Conservation (phyloP, 2,329 filamentous ascomycete species). For the Apiospora kogelbergensis region DNA sequence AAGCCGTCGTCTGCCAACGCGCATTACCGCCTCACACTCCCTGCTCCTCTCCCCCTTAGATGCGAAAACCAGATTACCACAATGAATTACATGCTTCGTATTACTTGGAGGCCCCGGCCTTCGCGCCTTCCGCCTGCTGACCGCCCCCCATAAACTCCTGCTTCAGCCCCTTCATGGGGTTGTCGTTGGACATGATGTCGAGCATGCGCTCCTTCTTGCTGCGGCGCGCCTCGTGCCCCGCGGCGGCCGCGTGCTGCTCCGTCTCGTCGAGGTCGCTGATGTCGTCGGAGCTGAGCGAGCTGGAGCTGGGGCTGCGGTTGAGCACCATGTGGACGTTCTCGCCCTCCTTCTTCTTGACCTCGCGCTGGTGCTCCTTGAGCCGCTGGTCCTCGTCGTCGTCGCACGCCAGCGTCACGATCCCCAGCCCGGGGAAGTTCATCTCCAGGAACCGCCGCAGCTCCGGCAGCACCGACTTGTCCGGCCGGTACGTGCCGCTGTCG, state of each 20-base stretch:
- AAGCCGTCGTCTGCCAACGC: background rate
- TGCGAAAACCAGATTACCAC: background rate
- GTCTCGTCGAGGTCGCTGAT: slow-evolving; percentile 52
- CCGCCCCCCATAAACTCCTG: background rate
- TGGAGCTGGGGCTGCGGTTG: slow-evolving; percentile 51
- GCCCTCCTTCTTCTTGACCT: slow-evolving; percentile 65
- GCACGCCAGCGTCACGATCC: slow-evolving; percentile 73
- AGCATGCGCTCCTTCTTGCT: slow-evolving; percentile 38
- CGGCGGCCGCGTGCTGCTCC: slow-evolving; percentile 29
- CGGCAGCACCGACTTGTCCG: slow-evolving; percentile 74
- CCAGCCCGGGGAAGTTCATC: slow-evolving; percentile 73
- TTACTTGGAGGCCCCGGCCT: background rate
- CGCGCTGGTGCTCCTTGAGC: slow-evolving; percentile 74
- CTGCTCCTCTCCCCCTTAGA: background rate
- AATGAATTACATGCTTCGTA: background rate
- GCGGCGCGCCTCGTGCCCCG: slow-evolving; percentile 38
- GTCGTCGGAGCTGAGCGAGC: slow-evolving; percentile 51
- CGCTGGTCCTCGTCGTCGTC: slow-evolving; percentile 75
- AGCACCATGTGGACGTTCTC: slow-evolving; percentile 53
- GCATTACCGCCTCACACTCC: background rate
- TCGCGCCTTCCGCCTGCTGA: background rate
- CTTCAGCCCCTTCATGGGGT: background rate
- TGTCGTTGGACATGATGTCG: background rate
- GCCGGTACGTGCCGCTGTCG: slow-evolving; percentile 89
- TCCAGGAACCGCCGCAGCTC: slow-evolving; percentile 69